Conservation (phyloP, 495 filamentous ascomycete species). For the Penicillium argentinense region DNA sequence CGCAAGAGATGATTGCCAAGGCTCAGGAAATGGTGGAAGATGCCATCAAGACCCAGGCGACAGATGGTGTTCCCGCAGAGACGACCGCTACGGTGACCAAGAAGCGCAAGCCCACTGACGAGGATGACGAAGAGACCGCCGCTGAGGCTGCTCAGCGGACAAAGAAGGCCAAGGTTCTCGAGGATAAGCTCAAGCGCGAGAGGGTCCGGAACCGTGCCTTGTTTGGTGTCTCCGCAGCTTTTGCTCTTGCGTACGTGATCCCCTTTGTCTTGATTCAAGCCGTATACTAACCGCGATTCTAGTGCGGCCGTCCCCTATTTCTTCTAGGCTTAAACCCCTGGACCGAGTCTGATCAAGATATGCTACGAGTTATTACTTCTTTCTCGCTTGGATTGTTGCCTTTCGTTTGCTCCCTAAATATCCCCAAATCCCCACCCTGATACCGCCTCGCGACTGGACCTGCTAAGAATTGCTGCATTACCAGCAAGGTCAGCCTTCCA, state of each 20-base stretch:
- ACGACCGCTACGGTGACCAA: constrained; percentile 46
- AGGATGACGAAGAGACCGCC: constrained; percentile 55
- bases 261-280: not conserved
- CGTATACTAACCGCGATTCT: constrained; percentile 19
- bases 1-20: constrained; percentile 76
- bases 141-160: constrained; percentile 47
- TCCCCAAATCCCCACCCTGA: not conserved
- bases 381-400: not conserved
- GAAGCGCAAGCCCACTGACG: constrained; percentile 85
- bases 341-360: no score
- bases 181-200: constrained; percentile 76
- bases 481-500: not conserved
- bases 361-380: no score
- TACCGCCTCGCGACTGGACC: constrained; percentile 6
- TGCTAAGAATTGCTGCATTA: not conserved
- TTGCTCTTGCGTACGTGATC: constrained; percentile 80
- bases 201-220: constrained; percentile 79
- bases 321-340: constrained; percentile 32
- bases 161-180: constrained; percentile 75
- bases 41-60: constrained; percentile 58
- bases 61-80: constrained; percentile 32
- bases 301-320: constrained; percentile 51
- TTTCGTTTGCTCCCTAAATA: not conserved
- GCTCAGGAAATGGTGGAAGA: constrained; percentile 90
- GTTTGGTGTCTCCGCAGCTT: constrained; percentile 77